A percentile compares a stretch with the other conserved stretches of the same genome.
Evolutionary conservation across 768 basidiomycete genomes (phyloP).

Genomic region (Terana coerulea): DNA sequence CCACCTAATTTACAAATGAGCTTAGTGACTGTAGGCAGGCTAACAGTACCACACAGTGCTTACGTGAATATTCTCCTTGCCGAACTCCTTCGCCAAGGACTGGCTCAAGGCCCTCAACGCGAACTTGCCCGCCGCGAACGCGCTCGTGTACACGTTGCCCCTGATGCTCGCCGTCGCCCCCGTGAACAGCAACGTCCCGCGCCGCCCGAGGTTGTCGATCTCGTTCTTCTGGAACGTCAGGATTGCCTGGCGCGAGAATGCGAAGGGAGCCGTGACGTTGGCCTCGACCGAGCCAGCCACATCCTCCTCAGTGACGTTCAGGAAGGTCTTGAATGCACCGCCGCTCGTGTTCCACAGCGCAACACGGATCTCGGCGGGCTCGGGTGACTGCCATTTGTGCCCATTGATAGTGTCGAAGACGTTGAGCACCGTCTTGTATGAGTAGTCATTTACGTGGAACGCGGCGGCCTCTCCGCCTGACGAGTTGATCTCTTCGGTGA

Average conservation of each 20-base stretch:
- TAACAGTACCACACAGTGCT: conserved; percentile 2
- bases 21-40: neutral
- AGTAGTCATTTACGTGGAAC: conserved; percentile 35
- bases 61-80: conserved; percentile 42
- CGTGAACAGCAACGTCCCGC: conserved; percentile 42
- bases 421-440: conserved; percentile 24
- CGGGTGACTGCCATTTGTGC: conserved; percentile 25
- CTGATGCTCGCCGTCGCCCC: conserved; percentile 39
- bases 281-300: conserved; percentile 25
- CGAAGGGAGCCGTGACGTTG: conserved; percentile 36
- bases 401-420: conserved; percentile 32
- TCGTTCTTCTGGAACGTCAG: conserved; percentile 30
- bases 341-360: conserved; percentile 37
- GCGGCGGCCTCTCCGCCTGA: conserved; percentile 35
- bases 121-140: conserved; percentile 40
- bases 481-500: conserved; percentile 31
- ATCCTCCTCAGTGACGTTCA: conserved; percentile 36
- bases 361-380: conserved; percentile 31
- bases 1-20: conserved; percentile 37
- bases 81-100: conserved; percentile 41
- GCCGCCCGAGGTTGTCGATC: conserved; percentile 29
- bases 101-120: conserved; percentile 39
- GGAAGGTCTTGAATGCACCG: conserved; percentile 36
- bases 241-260: conserved; percentile 34
- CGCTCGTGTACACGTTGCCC: conserved; percentile 36